These are phyloP conservation scores for Marsdenia floribunda DNA, from an alignment of 257 asterid genomes.

Conservation along the genomic window DNA sequence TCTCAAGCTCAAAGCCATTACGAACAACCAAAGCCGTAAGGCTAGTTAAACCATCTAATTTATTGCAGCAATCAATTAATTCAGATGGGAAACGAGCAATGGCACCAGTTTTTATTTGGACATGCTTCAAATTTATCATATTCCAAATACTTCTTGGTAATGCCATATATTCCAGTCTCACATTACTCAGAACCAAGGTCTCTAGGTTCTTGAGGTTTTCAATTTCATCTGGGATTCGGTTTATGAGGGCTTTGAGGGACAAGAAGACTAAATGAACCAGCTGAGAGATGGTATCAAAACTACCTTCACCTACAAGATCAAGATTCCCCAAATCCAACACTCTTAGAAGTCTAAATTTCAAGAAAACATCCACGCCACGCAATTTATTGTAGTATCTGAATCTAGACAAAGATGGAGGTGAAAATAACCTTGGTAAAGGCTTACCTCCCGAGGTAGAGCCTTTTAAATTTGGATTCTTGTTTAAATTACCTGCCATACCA, in stretches of 20 bases:
- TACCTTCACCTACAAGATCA: neutral
- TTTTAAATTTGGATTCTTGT: neutral
- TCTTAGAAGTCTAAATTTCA: slow-evolving; percentile 1
- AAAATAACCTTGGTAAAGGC: neutral
- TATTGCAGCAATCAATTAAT: neutral
- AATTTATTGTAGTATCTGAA: neutral
- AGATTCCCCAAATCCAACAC: slow-evolving; percentile 9
- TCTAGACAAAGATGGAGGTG: neutral
- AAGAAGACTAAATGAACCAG: neutral
- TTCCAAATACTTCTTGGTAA: neutral
- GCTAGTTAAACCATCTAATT: neutral
- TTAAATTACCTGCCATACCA: neutral
- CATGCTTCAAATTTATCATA: neutral
- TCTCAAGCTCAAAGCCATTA: neutral
- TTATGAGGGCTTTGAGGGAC: neutral
- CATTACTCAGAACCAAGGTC: neutral
- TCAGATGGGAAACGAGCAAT: neutral
- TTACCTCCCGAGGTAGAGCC: neutral
- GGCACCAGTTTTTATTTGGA: neutral
- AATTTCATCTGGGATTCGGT: neutral
- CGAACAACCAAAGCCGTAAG: neutral
- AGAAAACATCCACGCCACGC: neutral
- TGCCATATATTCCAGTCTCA: too few relatives aligned
- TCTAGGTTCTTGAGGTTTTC: neutral
- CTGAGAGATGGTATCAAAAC: neutral